phyloP scores from a whole-genome alignment of 345 rosid genomes.

The Bruguiera sexangula region DNA sequence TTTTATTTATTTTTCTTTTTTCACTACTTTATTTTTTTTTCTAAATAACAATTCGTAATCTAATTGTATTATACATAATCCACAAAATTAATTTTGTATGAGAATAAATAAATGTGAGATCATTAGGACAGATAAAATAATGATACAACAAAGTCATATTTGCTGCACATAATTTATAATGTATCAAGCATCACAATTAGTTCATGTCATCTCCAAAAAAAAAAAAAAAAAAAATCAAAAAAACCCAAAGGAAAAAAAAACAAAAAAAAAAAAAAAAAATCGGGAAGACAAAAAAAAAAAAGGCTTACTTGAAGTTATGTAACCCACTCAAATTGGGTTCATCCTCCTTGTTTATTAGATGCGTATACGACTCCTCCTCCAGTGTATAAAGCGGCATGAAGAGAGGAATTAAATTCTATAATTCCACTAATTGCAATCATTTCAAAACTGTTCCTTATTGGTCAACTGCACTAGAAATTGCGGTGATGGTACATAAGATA shows the following conservation, averaged over 20 bases:
- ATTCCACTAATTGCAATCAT: not conserved
- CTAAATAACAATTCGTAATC: too few species aligned
- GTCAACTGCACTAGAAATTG: not conserved
- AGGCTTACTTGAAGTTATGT: slow-evolving; percentile 58
- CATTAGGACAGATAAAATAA: too few species aligned
- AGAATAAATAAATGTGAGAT: too few species aligned
- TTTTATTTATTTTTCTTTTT: too few species aligned
- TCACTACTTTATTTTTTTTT: too few species aligned
- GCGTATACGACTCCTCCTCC: slow-evolving; percentile 55
- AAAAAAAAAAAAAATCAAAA: not conserved
- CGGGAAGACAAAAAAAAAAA: not conserved
- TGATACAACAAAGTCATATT: slow-evolving; percentile 38
- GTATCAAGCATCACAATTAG: not conserved
- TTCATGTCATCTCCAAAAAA: not conserved
- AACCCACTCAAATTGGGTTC: slow-evolving; percentile 59
- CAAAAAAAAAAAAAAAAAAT: too few species aligned
- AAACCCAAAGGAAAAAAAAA: not conserved
- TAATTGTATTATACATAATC: too few species aligned
- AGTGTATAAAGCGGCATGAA: slow-evolving; percentile 52
- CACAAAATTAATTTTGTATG: too few species aligned
- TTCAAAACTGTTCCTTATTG: not conserved
- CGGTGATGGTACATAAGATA: slow-evolving; percentile 44
- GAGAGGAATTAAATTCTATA: not conserved
- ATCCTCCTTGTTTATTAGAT: slow-evolving; percentile 65
- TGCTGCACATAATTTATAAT: slow-evolving; percentile 35